phyloP scores from a whole-genome alignment of 306 rosid genomes.

The Dicorynia guianensis region DNA sequence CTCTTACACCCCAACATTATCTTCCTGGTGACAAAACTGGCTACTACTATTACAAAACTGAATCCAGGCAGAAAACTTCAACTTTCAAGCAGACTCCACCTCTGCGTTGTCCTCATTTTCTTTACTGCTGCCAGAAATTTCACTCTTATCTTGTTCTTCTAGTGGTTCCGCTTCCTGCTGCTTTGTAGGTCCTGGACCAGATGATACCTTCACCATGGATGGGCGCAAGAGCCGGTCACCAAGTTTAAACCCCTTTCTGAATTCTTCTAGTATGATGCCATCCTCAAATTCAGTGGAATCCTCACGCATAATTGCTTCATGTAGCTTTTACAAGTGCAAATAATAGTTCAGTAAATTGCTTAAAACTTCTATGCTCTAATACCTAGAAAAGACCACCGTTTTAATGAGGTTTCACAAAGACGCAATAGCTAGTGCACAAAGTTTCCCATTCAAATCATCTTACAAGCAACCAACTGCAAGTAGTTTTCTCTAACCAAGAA shows the following conservation, averaged over 20 bases:
- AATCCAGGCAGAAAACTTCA: slow-evolving; percentile 36
- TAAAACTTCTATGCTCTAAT: slow-evolving; percentile 7
- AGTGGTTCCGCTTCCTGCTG: slow-evolving; percentile 52
- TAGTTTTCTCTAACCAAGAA: slow-evolving; percentile 29
- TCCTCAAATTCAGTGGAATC: slow-evolving; percentile 83
- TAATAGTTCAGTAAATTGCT: slow-evolving; percentile 40
- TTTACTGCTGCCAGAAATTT: slow-evolving; percentile 42
- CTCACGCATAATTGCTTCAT: slow-evolving; percentile 96
- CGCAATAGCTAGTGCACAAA: slow-evolving; percentile 25
- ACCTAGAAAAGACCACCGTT: slow-evolving; percentile 19
- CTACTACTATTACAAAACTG: slow-evolving; percentile 58
- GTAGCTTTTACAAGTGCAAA: slow-evolving; percentile 66
- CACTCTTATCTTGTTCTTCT: slow-evolving; percentile 56
- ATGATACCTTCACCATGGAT: slow-evolving; percentile 95
- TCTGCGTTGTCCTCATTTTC: slow-evolving; percentile 44
- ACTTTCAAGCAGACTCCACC: slow-evolving; percentile 54
- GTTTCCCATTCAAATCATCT: slow-evolving; percentile 18
- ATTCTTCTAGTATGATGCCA: slow-evolving; percentile 76
- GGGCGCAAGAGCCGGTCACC: slow-evolving; percentile 93
- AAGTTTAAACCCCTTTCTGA: slow-evolving; percentile 85
- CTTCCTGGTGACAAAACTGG: slow-evolving; percentile 40
- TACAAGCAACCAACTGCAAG: slow-evolving; percentile 29
- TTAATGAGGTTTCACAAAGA: slow-evolving; percentile 1
- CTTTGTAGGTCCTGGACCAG: slow-evolving; percentile 94
- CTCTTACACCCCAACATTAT: slow-evolving; percentile 34